Percentiles rank a stretch among this genome's conserved stretches.
Evolutionary conservation across 2,329 filamentous ascomycete species (phyloP).

Genomic region (Alternaria hordeiaustralica): DNA sequence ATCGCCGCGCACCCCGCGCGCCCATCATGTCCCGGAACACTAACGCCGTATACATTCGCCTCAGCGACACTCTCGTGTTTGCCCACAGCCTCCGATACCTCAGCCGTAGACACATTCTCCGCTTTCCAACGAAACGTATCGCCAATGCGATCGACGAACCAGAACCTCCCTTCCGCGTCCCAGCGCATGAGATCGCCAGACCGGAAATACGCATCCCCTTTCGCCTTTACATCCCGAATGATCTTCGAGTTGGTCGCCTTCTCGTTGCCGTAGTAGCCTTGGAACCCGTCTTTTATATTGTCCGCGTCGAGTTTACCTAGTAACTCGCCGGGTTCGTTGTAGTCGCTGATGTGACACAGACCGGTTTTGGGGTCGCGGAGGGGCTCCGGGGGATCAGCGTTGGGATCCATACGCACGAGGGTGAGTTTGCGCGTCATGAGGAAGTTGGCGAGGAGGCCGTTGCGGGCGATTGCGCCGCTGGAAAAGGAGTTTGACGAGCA

Average conservation of each 20-base stretch:
- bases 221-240: constrained; percentile 40
- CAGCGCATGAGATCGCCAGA: constrained; percentile 44
- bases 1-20: constrained; percentile 54
- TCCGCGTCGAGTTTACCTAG: constrained; percentile 52
- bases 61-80: constrained; percentile 49
- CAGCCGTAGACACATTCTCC: constrained; percentile 55
- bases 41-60: constrained; percentile 55
- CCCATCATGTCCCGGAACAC: constrained; percentile 53
- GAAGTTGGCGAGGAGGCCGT: constrained; percentile 65
- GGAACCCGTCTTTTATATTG: constrained; percentile 58
- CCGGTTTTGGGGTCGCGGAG: constrained; percentile 69
- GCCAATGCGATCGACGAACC: constrained; percentile 48
- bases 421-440: constrained; percentile 61
- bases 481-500: constrained; percentile 61
- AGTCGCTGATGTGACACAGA: constrained; percentile 66
- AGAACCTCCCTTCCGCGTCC: constrained; percentile 44
- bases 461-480: constrained; percentile 71
- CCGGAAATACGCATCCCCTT: constrained; percentile 49
- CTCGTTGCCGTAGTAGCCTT: constrained; percentile 67
- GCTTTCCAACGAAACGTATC: constrained; percentile 53
- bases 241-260: constrained; percentile 44
- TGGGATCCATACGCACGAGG: constrained; percentile 70
- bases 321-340: constrained; percentile 74
- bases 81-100: constrained; percentile 52
- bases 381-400: constrained; percentile 65